A percentile compares a stretch with the other conserved stretches of the same genome.
Conservation (phyloP, 83 land plant genomes). For the Picea abies region DNA sequence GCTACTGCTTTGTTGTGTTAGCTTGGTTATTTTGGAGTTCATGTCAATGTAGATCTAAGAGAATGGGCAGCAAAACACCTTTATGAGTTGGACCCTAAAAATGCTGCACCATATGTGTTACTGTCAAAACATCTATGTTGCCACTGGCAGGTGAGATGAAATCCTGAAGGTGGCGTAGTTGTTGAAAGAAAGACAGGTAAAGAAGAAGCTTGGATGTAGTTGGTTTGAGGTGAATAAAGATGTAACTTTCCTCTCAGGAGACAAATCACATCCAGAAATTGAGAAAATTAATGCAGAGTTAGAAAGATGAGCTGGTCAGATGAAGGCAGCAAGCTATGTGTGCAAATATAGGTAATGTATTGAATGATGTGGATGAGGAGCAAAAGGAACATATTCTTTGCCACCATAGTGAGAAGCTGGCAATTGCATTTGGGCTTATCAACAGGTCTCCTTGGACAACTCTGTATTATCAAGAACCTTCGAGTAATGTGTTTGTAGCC, state of each 20-base stretch:
- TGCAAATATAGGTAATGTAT: neutral
- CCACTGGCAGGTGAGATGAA: slow-evolving; percentile 19
- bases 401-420: slow-evolving; percentile 5
- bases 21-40: slow-evolving; percentile 12
- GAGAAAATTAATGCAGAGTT: neutral
- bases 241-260: slow-evolving; percentile 5
- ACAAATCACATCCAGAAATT: slow-evolving; percentile 3
- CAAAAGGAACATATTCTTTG: neutral
- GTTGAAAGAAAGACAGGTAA: slow-evolving; percentile 13
- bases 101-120: slow-evolving; percentile 24
- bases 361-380: slow-evolving; percentile 1
- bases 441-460: neutral
- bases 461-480: neutral
- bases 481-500: neutral
- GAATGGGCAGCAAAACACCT: slow-evolving; percentile 14
- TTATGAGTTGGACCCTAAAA: slow-evolving; percentile 21
- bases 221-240: slow-evolving; percentile 24
- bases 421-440: slow-evolving; percentile 9
- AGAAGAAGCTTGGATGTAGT: slow-evolving; percentile 24
- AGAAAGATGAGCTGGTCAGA: neutral
- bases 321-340: slow-evolving; percentile 4
- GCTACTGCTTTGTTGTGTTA: slow-evolving; percentile 21
- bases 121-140: slow-evolving; percentile 25
- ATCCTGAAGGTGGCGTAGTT: slow-evolving; percentile 15
- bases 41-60: slow-evolving; percentile 22